Evolutionary conservation across 805 yeast genomes (phyloP).

Genomic region (Lachancea sp.): DNA sequence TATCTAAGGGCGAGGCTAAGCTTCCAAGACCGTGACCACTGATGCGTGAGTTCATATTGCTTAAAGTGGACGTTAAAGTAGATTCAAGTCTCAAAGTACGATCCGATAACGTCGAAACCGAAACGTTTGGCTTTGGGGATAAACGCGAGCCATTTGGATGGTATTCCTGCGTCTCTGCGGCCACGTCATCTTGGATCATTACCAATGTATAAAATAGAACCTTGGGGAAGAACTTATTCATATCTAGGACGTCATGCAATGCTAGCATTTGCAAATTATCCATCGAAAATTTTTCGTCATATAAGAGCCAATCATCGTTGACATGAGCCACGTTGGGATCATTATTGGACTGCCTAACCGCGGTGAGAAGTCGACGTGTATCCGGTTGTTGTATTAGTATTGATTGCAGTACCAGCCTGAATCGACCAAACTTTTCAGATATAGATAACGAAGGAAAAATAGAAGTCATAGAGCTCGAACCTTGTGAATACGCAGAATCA

Average conservation of each 20-base stretch:
- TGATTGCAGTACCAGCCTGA: slow-evolving; percentile 31
- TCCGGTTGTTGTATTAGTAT: slow-evolving; percentile 25
- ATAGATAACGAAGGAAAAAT: slow-evolving; percentile 31
- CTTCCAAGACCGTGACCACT: background rate
- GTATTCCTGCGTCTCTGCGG: slow-evolving; percentile 6
- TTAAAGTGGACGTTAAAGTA: slow-evolving; percentile 2
- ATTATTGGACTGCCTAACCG: slow-evolving; percentile 29
- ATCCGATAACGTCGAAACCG: slow-evolving; percentile 5
- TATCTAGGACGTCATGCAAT: slow-evolving; percentile 32
- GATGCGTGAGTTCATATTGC: background rate
- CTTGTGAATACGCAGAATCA: slow-evolving; percentile 7
- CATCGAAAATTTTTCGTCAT: slow-evolving; percentile 35
- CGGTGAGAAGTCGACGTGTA: slow-evolving; percentile 27
- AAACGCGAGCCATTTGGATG: slow-evolving; percentile 1
- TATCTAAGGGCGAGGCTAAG: slow-evolving; percentile 8
- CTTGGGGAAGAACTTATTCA: slow-evolving; percentile 26
- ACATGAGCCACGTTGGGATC: slow-evolving; percentile 28
- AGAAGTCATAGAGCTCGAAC: slow-evolving; percentile 19
- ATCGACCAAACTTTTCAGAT: slow-evolving; percentile 27
- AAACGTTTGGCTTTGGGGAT: slow-evolving; percentile 2
- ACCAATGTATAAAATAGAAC: slow-evolving; percentile 30
- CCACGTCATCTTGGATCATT: slow-evolving; percentile 8
- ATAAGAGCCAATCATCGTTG: slow-evolving; percentile 38
- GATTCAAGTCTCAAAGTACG: slow-evolving; percentile 3
- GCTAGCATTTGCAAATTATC: slow-evolving; percentile 33